Base-by-base conservation (phyloP, 192 early-diverging fungal genomes). In the Lunasporangiospora selenospora region DNA sequence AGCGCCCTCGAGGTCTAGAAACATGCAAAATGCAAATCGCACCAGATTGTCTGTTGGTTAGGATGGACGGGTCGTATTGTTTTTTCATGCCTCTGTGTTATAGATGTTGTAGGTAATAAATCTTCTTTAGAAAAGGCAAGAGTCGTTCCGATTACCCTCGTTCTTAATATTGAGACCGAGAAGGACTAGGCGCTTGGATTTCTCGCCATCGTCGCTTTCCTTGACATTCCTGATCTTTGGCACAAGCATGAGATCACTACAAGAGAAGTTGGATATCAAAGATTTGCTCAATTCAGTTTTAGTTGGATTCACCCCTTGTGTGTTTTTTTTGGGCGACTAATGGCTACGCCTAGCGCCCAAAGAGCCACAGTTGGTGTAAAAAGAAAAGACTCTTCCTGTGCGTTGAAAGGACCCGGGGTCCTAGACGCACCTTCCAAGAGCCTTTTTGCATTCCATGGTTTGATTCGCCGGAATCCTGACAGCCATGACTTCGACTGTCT, bases 171-270 rank as follows among this genome's bases (percentile, higher is more conserved):
- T 65, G 10, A 77, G 61, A 36, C 65, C 81, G 57, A 87, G 78
- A 27, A 81, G 65, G 23, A 85, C 52, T 18, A 81, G 40, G 56
- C 67, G 75, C 27, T 70, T 80, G 18, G 75, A 83, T 62, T 77
- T 83, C 61, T 75, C 87, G 18, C 62, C 77, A 21, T 66, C 75
- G 62, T 87, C 86, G 29, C 69, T 73, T 27, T 83, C 77, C 3
- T 88, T 80, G 0, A 90, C 87, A 54, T 87, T 90, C 63, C 81
- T 85, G 39, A 90, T 58, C 65, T 84, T 85, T 41, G 88, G 88
- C 29, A 85, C 70, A 32, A 82, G 76, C 30, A 93, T 65, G 32
- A 93, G 59, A 50, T 89, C 85, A 44, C 77, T 83, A 54, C 9
- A 23, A 6, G n/a, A n/a, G n/a, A n/a, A n/a, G n/a, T n/a, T n/a